Base-by-base conservation (phyloP, 2,329 filamentous ascomycete species). In the Cadophora malorum region DNA sequence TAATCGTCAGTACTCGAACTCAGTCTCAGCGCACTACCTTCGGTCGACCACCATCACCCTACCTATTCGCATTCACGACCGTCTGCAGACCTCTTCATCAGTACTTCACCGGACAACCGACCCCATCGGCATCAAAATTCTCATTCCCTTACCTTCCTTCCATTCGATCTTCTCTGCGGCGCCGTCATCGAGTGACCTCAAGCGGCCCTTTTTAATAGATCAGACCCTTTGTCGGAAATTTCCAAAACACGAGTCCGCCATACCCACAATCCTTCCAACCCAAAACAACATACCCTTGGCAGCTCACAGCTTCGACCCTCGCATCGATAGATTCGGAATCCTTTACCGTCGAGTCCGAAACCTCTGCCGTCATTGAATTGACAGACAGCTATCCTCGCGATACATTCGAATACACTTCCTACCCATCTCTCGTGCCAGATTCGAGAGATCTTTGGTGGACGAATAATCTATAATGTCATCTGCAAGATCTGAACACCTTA, bases 401-500 rank as follows among this genome's bases (percentile, higher is more conserved):
- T 72, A 73, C 64, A 71, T 73, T 74, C 70, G 67, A 70, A 68
- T 67, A 72, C 68, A 72, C 68, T 56, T 66, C 70, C 66, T 73
- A 71, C 65, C 69, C 71, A 72, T 74, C 73, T 75, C 69, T 74
- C 70, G 74, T 73, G 60, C 71, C 52, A 73, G 72, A 69, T 72
- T 70, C 74, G 73, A 75, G 73, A 67, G 71, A 67, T 47, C 53
- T 72, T 72, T 69, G 71, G 68, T 72, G 66, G 71, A 76, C 73
- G 71, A 72, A 75, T 78, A 94, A 94, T 94, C 85, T 87, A 94
- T 95, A 94, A 97, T 97, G 94, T 91, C 92, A 85, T 92, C 88
- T 82, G 86, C 90, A 80, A 91, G 93, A 87, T 88, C 92, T 77
- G 93, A 97, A 80, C 92, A 95, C 80, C 87, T 96, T 84, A 91